Percentiles rank a stretch among this genome's conserved stretches.
phyloP scores from a whole-genome alignment of 257 asterid species.

The Primulina huaijiensis region DNA sequence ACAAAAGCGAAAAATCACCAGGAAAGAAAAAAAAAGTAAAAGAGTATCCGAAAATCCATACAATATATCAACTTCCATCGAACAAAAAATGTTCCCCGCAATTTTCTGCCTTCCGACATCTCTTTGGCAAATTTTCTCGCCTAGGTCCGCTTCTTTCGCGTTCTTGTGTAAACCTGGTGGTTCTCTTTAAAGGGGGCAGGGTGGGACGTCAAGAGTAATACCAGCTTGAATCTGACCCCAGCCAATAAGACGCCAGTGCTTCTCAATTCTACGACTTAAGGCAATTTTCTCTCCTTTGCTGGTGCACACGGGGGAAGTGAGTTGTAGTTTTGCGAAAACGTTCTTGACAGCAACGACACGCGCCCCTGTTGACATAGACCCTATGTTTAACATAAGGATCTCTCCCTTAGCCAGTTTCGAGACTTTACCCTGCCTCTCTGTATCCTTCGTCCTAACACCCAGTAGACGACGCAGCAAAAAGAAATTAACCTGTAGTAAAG shows the following conservation, averaged over 20 bases:
- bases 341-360: constrained; percentile 85
- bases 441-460: constrained; percentile 93
- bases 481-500: constrained; percentile 68
- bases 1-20: constrained; percentile 20
- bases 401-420: constrained; percentile 84
- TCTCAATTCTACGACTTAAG: constrained; percentile 88
- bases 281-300: constrained; percentile 93
- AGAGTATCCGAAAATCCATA: constrained; percentile 32
- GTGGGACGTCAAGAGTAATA: constrained; percentile 83
- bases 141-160: constrained; percentile 13
- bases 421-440: constrained; percentile 88
- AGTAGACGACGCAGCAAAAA: constrained; percentile 77
- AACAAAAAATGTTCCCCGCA: constrained; percentile 58
- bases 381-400: constrained; percentile 93
- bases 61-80: constrained; percentile 48
- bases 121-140: constrained; percentile 22
- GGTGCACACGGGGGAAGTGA: constrained; percentile 96
- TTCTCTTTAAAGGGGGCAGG: constrained; percentile 58
- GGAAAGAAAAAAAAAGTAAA: constrained; percentile 11
- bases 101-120: constrained; percentile 55
- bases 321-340: constrained; percentile 84
- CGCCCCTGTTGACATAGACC: constrained; percentile 98
- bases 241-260: constrained; percentile 99
- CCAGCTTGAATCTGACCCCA: constrained; percentile 99
- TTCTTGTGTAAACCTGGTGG: constrained; percentile 22